phyloP scores from a whole-genome alignment of 2,329 filamentous ascomycete species.

The Stenocarpella maydis region DNA sequence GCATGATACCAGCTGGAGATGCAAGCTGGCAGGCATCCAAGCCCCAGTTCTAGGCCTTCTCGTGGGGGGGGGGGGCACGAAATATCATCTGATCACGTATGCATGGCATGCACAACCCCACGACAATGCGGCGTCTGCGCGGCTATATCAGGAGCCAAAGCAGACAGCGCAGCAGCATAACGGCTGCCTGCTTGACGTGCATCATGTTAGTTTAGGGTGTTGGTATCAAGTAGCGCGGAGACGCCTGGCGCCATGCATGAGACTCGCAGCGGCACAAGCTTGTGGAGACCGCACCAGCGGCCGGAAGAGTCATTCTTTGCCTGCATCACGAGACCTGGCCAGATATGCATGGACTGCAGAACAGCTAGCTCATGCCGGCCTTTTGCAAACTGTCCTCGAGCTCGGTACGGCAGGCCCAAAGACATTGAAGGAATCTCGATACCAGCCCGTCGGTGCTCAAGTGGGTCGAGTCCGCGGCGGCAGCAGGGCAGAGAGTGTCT shows the following conservation, averaged over 20 bases:
- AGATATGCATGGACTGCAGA: too few species aligned
- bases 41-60: too few species aligned
- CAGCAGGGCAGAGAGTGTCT: background rate
- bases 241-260: background rate
- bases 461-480: background rate
- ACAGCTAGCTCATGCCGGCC: background rate
- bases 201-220: background rate
- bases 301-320: slow-evolving; percentile 23
- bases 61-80: background rate
- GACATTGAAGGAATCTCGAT: background rate
- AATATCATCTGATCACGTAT: slow-evolving; percentile 1
- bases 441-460: background rate
- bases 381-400: background rate
- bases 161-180: too few species aligned
- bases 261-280: too few species aligned
- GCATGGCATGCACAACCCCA: background rate
- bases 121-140: slow-evolving; percentile 2
- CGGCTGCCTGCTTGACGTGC: slow-evolving; percentile 18
- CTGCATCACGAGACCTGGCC: background rate
- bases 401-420: background rate
- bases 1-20: too few species aligned
- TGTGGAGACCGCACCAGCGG: background rate
- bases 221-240: background rate
- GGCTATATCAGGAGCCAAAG: too few species aligned
- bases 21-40: too few species aligned